Evolutionary conservation across 768 basidiomycete genomes (phyloP).

Genomic region (Boletus sp.): DNA sequence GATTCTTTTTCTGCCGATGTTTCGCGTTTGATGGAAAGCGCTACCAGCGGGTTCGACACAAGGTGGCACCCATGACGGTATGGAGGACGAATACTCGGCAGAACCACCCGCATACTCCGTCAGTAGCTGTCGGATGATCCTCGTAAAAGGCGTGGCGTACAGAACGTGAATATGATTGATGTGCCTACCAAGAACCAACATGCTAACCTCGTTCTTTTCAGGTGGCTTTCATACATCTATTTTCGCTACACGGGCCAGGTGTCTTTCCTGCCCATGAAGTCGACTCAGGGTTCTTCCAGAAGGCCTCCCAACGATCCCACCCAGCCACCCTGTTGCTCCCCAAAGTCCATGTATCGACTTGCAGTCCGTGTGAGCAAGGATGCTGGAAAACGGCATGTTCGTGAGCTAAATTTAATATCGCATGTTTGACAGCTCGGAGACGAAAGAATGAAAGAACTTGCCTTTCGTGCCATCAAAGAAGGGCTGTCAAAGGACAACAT

Average conservation of each 20-base stretch:
- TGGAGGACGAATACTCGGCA: background rate
- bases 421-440: conserved; percentile 21
- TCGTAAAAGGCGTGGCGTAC: conserved; percentile 29
- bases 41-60: background rate
- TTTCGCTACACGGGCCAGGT: conserved; percentile 33
- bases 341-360: conserved; percentile 40
- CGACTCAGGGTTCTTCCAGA: conserved; percentile 2
- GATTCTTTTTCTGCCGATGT: background rate
- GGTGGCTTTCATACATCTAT: conserved; percentile 29
- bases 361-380: conserved; percentile 23
- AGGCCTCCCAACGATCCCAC: background rate
- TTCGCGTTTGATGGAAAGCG: background rate
- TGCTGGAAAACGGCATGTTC: background rate
- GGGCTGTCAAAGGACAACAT: conserved; percentile 26
- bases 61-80: background rate
- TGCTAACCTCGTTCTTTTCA: background rate
- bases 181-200: background rate
- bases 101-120: conserved; percentile 24
- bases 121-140: conserved; percentile 23
- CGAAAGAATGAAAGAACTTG: conserved; percentile 25
- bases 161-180: conserved; percentile 23
- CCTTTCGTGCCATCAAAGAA: conserved; percentile 23
- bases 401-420: background rate
- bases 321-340: conserved; percentile 25
- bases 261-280: conserved; percentile 25